Base-by-base conservation (phyloP, 2,329 filamentous ascomycete genomes). In the Pochonia chlamydosporia region DNA sequence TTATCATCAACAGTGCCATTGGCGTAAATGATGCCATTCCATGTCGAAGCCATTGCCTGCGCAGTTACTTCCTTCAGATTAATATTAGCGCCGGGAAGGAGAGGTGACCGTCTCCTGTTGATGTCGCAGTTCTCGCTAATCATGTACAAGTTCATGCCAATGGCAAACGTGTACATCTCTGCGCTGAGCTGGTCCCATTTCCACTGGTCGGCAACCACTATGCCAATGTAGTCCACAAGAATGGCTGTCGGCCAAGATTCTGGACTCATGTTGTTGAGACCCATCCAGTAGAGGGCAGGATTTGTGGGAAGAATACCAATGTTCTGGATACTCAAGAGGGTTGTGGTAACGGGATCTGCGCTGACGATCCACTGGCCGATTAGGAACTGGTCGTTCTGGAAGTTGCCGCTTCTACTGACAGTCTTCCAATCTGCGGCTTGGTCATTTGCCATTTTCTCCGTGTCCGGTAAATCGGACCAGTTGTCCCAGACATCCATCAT, bases 251-350 rank as follows among this genome's bases (percentile, higher is more conserved):
- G 63, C 53, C 58, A 65, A 26, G 31, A 36, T 28, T 56, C 47
- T 3, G 60, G 61, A 20, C 46, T 54, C 54, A 63, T 63, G 42
- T 52, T 51, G 44, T 59, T 59, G 18, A 58, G 41, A 11, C 63
- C 61, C 46, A 59, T 58, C 57, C 57, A 63, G 54, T 67, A 67
- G n/a, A 67, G 50, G 4, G 63, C 50, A 4, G 63, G 64, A 46
- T 66, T 66, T 14, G 61, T 62, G 10, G 59, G 56, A 18, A 62
- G 47, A 4, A 64, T 53, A n/a, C 59, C 64, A 28, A 64, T 57
- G 21, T 49, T 49, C 48, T 67, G 55, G 33, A 61, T 52, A 13
- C 50, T 54, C 16, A 61, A 49, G 0, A 55, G 46, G 4, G 62
- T 62, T 23, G 59, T 56, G 7, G 55, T 57, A 24, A 63, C 14